Evolutionary conservation across 441 rosid genomes (phyloP).

Genomic region (Euphorbia celastroides): DNA sequence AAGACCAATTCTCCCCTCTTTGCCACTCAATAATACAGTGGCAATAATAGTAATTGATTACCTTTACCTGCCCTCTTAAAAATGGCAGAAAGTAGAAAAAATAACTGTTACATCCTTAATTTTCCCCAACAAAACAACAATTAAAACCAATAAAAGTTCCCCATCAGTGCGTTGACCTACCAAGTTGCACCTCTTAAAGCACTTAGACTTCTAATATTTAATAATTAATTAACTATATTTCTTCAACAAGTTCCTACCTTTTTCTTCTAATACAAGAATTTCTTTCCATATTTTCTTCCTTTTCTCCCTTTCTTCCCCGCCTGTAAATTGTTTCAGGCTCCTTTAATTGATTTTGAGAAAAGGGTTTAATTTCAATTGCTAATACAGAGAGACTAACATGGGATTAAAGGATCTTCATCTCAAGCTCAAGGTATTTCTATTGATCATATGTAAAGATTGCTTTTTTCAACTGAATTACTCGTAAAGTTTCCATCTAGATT

Average conservation of each 20-base stretch:
- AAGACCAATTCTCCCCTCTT: not conserved
- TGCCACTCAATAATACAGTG: not conserved
- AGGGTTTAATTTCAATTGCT: not conserved
- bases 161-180: constrained; percentile 11
- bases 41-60: not conserved
- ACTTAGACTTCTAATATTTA: not conserved
- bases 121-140: constrained; percentile 8
- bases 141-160: not conserved
- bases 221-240: not conserved
- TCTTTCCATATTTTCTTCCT: not conserved
- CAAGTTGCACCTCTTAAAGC: not conserved
- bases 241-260: not conserved
- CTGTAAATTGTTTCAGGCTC: not conserved
- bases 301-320: not conserved
- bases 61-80: not conserved
- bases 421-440: constrained; percentile 16
- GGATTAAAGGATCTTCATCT: constrained; percentile 9
- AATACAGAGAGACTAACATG: not conserved
- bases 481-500: not conserved
- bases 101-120: constrained; percentile 8
- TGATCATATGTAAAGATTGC: not conserved
- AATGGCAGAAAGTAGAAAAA: constrained; percentile 3
- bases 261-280: not conserved
- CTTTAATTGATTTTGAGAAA: not conserved
- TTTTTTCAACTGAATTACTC: not conserved